A percentile compares a stretch with the other conserved stretches of the same genome.
Evolutionary conservation across 2,329 filamentous ascomycete species (phyloP).

Genomic region (Penicillium sp.): DNA sequence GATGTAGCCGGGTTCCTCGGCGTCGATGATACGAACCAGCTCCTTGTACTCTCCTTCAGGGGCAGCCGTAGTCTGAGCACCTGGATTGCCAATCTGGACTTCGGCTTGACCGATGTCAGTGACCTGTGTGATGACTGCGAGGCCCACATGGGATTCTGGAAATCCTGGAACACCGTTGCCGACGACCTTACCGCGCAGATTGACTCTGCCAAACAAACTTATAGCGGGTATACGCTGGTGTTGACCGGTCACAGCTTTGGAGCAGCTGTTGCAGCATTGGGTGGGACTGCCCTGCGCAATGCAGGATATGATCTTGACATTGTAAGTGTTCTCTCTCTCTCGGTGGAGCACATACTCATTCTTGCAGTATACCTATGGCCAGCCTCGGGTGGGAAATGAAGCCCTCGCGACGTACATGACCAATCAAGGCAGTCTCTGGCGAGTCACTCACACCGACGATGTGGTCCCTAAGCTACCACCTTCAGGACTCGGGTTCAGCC

Average conservation of each 20-base stretch:
- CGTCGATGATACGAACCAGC: constrained; percentile 48
- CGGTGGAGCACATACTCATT: not conserved
- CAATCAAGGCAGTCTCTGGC: constrained; percentile 39
- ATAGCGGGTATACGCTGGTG: constrained; percentile 50
- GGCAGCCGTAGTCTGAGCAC: constrained; percentile 36
- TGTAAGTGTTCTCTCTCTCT: constrained; percentile 35
- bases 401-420: constrained; percentile 45
- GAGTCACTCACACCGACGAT: constrained; percentile 45
- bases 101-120: constrained; percentile 31
- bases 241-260: constrained; percentile 58
- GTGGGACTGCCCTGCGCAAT: constrained; percentile 50
- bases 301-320: constrained; percentile 47
- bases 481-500: constrained; percentile 35
- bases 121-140: constrained; percentile 50
- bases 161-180: constrained; percentile 47
- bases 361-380: constrained; percentile 47
- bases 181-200: constrained; percentile 45
- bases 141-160: constrained; percentile 53
- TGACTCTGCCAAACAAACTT: constrained; percentile 26
- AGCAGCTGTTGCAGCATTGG: constrained; percentile 55
- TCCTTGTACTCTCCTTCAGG: constrained; percentile 42
- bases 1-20: constrained; percentile 55
- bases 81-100: constrained; percentile 40
- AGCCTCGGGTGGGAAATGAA: constrained; percentile 47
- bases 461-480: constrained; percentile 45